Base-by-base conservation (phyloP, 164 flowering plant genomes). In the Chloranthus sessilifolius region DNA sequence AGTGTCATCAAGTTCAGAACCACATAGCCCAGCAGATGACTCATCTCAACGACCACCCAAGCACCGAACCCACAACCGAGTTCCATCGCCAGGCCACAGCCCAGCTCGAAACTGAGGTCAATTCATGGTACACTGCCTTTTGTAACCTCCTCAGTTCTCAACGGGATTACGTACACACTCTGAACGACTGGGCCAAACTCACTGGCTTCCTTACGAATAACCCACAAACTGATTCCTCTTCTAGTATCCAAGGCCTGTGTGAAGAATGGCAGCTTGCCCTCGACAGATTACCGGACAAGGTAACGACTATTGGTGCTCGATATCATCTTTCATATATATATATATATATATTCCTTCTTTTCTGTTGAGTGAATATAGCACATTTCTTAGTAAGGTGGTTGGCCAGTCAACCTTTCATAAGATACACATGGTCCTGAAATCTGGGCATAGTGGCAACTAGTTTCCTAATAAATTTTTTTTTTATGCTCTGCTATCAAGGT, bases 1-100 rank as follows among this genome's bases (percentile, higher is more conserved):
- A 82, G 31, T 77, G 88, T 23, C 97, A 85, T 70, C 81, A 77
- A 61, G 75, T 63, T 61, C 97, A 89, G 52, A 67, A 68, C 50
- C 75, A 71, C 55, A 69, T 89, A 7, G 73, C 85, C n/a, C 80
- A 68, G 73, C 84, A 78, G 64, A 27, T 89, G 65, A 72, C 59
- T 65, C 62, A 68, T 60, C 68, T 85, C 25, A 47, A 34, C 1
- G 61, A 73, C 63, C 56, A 64, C 43, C 74, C 60, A 35, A 68
- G 43, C 53, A 42, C 53, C n/a, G 92, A 83, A n/a, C 77, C 82
- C 2, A 74, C 75, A 33, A 58, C 85, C 1, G 83, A 71, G 9
- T 73, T 52, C 68, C 95, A 74, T 68, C 80, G 76, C 45, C 77
- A 70, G 54, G 82, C 92, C 12, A 66, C 92, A 11, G 52, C 59